Evolutionary conservation across 2,329 filamentous ascomycete genomes (phyloP), one percentile per base, ranked within the genome.

Genomic region (Lasiodiplodia gonubiensis): DNA sequence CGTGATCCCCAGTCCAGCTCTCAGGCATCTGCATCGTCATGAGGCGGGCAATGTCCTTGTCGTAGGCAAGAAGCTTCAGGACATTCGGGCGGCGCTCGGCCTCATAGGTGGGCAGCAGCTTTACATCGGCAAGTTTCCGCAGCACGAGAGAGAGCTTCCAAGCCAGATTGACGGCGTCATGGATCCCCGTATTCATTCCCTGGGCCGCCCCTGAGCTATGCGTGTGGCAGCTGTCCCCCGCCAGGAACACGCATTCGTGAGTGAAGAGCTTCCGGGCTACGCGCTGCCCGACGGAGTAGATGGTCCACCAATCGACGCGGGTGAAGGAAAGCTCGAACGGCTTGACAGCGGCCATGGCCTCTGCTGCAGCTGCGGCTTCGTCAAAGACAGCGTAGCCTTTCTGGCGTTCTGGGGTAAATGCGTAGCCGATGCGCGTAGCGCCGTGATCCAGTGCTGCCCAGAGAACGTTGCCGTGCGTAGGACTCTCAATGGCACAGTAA

Each of bases 111-210:
- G 83, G 76, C 0, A 88, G 76, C 1, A 87, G 75, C 0, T 75
- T 70, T 11, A 80, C 73, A 12, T 74, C 74, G 1, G 77, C 79
- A 2, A 76, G 68, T 7, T 79, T 74, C n/a, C 78, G 77, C 1
- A 85, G 72, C 4, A 82, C 83, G 1, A 80, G 76, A 0, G 82
- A 80, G 2, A 88, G 76, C 70, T 87, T 87, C 85, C 85, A 87
- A 25, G 81, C 82, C 0, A 88, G 76, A 67, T 87, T 87, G 35
- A 84, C 77, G 0, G 84, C 81, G 67, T 87, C 85, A 27, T 84
- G 82, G 23, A 88, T 80, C 0, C 85, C 85, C 0, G 84, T 84
- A 71, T 88, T 88, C 83, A 88, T 85, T 0, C 86, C 86, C 71
- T 87, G 86, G 0, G 84, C 86, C 2, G 85, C 86, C 0, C 83